Evolutionary conservation across 257 asterid genomes (phyloP).

Genomic region (Solanum stenotomum): DNA sequence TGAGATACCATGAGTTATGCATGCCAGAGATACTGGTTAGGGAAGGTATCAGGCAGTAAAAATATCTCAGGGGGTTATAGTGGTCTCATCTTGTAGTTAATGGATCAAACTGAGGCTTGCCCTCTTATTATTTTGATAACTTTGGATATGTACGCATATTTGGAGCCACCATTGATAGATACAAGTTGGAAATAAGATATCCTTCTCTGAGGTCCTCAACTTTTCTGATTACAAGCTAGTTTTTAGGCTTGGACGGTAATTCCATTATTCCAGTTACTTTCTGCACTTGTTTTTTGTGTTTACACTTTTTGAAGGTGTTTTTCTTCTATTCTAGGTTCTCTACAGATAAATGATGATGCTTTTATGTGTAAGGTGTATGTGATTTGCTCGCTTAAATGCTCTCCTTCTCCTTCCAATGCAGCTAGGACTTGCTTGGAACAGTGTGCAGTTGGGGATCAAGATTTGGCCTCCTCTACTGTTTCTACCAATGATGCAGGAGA

Average conservation of each 20-base stretch:
- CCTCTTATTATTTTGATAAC: neutral
- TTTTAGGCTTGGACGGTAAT: neutral
- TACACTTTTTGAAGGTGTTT: neutral
- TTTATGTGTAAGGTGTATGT: neutral
- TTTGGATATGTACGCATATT: neutral
- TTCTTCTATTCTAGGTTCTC: neutral
- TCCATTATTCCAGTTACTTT: neutral
- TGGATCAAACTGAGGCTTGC: neutral
- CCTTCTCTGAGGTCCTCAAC: neutral
- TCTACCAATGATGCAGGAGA: slow-evolving; percentile 2
- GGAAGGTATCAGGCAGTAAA: neutral
- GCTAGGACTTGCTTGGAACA: slow-evolving; percentile 79
- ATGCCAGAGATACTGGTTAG: neutral
- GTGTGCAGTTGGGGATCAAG: slow-evolving; percentile 51
- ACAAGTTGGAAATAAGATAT: neutral
- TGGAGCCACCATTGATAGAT: neutral
- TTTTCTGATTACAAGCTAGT: neutral
- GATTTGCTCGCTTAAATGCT: neutral
- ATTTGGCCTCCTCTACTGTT: slow-evolving; percentile 17
- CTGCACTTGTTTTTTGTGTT: neutral
- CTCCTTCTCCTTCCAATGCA: slow-evolving; percentile 15
- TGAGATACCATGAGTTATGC: neutral
- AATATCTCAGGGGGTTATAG: neutral
- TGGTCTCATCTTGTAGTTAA: neutral
- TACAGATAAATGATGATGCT: neutral